phyloP scores from a whole-genome alignment of 2,329 filamentous ascomycete species.

The Penicillium sp. region DNA sequence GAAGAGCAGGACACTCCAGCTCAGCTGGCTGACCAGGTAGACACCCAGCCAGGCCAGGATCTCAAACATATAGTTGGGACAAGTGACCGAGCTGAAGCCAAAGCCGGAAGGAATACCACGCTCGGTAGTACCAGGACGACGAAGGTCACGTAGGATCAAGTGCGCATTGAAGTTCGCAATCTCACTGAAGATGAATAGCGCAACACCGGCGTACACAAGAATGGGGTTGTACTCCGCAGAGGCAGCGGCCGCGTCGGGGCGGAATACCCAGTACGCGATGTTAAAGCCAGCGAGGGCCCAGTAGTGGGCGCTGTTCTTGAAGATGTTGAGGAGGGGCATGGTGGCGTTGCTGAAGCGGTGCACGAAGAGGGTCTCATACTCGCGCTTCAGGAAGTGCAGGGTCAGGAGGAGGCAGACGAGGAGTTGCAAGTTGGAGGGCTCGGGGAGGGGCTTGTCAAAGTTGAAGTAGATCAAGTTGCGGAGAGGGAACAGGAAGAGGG shows the following conservation, averaged over 20 bases:
- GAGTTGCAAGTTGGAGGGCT: conserved; percentile 68
- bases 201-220: conserved; percentile 69
- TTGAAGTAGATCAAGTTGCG: conserved; percentile 73
- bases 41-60: conserved; percentile 83
- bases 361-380: conserved; percentile 90
- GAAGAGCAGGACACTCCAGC: conserved; percentile 77
- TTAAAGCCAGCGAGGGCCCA: conserved; percentile 82
- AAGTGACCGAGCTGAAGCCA: conserved; percentile 85
- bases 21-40: conserved; percentile 72
- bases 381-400: conserved; percentile 90
- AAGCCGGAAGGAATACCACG: conserved; percentile 85
- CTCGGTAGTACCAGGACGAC: conserved; percentile 78
- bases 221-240: conserved; percentile 51
- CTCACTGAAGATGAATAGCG: conserved; percentile 77
- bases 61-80: conserved; percentile 97
- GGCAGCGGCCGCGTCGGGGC: conserved; percentile 70
- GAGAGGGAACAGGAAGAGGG: conserved; percentile 68
- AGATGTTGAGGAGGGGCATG: conserved; percentile 88
- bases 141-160: conserved; percentile 74
- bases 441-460: conserved; percentile 50
- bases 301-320: conserved; percentile 96
- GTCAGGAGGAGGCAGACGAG: conserved; percentile 74
- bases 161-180: conserved; percentile 80
- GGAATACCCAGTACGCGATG: conserved; percentile 83
- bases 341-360: conserved; percentile 94